These are phyloP conservation scores for Fusarium stilboides DNA, from an alignment of 2,329 filamentous ascomycete genomes.

Conservation along the genomic window DNA sequence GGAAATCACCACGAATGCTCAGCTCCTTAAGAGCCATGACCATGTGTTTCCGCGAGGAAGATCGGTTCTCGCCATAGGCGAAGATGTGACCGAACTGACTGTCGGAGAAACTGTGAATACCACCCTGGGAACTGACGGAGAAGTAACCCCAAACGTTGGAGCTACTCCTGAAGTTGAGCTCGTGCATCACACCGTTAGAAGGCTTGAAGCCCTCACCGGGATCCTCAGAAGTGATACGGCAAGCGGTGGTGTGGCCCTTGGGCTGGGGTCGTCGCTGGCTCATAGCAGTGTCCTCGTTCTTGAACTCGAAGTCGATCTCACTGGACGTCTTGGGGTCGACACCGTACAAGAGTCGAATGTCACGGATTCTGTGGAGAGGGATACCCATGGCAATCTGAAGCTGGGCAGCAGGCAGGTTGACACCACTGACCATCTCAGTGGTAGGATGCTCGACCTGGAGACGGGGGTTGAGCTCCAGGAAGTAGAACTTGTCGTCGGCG, in stretches of 20 bases:
- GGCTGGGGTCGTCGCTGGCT: constrained; percentile 91
- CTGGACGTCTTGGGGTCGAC: constrained; percentile 89
- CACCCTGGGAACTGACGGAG: constrained; percentile 95
- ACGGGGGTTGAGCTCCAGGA: constrained; percentile 98
- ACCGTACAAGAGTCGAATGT: constrained; percentile 96
- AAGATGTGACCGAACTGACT: constrained; percentile 99
- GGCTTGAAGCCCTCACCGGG: constrained; percentile 99
- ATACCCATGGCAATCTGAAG: constrained; percentile 99
- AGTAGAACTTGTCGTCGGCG: constrained; percentile 98
- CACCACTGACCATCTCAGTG: constrained; percentile 98
- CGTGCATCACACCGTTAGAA: constrained; percentile 98
- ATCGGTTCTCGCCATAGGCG: constrained; percentile 97
- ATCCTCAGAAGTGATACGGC: constrained; percentile 99
- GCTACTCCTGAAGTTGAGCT: constrained; percentile 98
- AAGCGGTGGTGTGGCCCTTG: constrained; percentile 97
- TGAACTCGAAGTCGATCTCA: constrained; percentile 97
- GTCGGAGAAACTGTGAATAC: constrained; percentile 99
- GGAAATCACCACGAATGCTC: constrained; percentile 99
- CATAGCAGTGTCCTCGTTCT: constrained; percentile 84
- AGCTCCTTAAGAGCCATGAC: constrained; percentile 98
- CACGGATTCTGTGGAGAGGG: constrained; percentile 92
- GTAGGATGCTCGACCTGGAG: constrained; percentile 99
- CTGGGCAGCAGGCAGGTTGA: constrained; percentile 96
- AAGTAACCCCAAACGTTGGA: constrained; percentile 99
- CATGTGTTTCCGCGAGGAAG: constrained; percentile 98